Evolutionary conservation across 805 yeast genomes (phyloP), one percentile per base, ranked within the genome.

Genomic region (Spathaspora passalidarum): DNA sequence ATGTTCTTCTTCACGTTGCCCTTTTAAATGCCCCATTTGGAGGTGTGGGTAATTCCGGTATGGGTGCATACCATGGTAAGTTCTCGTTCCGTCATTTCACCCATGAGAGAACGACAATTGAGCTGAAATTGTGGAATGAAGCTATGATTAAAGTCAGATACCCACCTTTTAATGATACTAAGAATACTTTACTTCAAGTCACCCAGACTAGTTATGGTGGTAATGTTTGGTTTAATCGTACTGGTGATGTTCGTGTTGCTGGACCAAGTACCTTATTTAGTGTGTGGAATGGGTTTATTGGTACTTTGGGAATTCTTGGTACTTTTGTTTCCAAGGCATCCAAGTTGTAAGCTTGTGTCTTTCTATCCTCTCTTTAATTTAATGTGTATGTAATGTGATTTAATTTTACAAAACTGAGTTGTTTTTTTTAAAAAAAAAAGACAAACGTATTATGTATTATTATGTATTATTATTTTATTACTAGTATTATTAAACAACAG

Each of bases 1-100:
- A 90, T 53, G 75, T 82, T 0, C 43, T 88, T 40, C 49, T 87
- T 56, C 96, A 89, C 51, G 88, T 80, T 37, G 91, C 81, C 1
- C 73, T 86, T 44, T 48, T 73, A 5, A 73, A 75, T 41, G 79
- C 88, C 2, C 97, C 97, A 20, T 92, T 91, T 65, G 98, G 98
- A 26, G 98, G 98, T 19, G 68, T 91, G 46, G 97, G 97, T 11
- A 61, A 61, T 13, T 88, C 96, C 0, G 98, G 98, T 1, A 69
- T 72, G 47, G 97, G 97, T 9, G 67, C 76, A 26, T 90, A 89
- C 65, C 97, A 90, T 60, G 96, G 97, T 2, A 66, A 65, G 50
- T 73, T 46, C 32, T 59, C 65, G 1, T 72, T 57, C 64, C 55
- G 63, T 25, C 72, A 86, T n/a, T 91, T 91, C 59, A 78, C 89